Evolutionary conservation across 805 yeast genomes (phyloP).

Genomic region (Wickerhamomyces pijperi): DNA sequence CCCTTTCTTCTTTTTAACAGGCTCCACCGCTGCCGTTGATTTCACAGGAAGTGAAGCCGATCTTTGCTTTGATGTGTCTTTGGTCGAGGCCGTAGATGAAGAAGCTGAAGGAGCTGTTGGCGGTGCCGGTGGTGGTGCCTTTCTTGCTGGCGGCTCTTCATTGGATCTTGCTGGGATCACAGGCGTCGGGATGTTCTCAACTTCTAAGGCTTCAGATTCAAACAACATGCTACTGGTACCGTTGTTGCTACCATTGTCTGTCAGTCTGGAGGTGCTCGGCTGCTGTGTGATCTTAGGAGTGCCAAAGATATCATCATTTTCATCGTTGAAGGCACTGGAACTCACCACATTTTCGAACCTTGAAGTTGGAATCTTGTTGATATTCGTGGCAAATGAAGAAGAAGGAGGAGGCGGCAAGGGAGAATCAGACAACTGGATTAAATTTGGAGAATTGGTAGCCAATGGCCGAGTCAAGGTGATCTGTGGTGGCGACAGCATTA

Average conservation of each 20-base stretch:
- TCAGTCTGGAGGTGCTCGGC: slow-evolving; percentile 5
- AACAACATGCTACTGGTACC: background rate
- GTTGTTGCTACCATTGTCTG: background rate
- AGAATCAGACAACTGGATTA: slow-evolving; percentile 25
- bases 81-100: too few species aligned
- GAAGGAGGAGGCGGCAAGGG: slow-evolving; percentile 8
- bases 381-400: too few species aligned
- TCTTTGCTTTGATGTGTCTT: slow-evolving; percentile 7
- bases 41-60: slow-evolving; percentile 15
- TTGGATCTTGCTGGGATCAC: background rate
- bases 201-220: background rate
- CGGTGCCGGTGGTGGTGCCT: slow-evolving; percentile 6
- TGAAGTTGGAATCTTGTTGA: background rate
- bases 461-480: too few species aligned
- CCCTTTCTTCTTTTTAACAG: slow-evolving; percentile 10
- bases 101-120: slow-evolving; percentile 1
- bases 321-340: slow-evolving; percentile 1
- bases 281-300: slow-evolving; percentile 16
- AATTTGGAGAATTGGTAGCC: slow-evolving; percentile 20
- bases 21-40: background rate
- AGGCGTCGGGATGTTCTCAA: background rate
- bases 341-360: slow-evolving; percentile 16
- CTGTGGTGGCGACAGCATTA: background rate
- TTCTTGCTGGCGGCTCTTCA: background rate
- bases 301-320: slow-evolving; percentile 16